Percentiles rank a stretch among this genome's conserved stretches.
These are phyloP conservation scores for Ichthyophthirius multifiliis DNA, from an alignment of 169 alveolate species.

Conservation along the genomic window DNA sequence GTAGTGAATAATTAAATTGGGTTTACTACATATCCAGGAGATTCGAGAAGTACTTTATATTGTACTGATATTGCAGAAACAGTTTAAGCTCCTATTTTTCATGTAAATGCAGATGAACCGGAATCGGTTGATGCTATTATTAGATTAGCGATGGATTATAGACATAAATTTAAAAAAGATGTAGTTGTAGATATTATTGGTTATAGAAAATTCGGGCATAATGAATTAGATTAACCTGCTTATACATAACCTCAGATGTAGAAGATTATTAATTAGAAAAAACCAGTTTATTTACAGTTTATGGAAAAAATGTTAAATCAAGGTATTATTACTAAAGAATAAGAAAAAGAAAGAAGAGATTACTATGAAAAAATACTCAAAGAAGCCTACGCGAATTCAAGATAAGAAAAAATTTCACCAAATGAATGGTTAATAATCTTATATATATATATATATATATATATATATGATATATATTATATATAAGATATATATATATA, in stretches of 20 bases:
- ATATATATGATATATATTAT: too few relatives aligned
- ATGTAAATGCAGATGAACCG: constrained; percentile 94
- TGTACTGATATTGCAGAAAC: constrained; percentile 87
- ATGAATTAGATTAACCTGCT: constrained; percentile 94
- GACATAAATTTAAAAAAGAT: constrained; percentile 87
- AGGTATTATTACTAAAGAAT: constrained; percentile 75
- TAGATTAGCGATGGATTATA: constrained; percentile 89
- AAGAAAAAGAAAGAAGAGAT: constrained; percentile 64
- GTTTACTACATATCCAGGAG: constrained; percentile 93
- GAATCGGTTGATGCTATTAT: constrained; percentile 90
- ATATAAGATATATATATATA: too few relatives aligned
- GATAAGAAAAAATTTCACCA: constrained; percentile 17
- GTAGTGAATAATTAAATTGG: constrained; percentile 95
- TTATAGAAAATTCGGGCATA: constrained; percentile 92
- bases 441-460: too few relatives aligned
- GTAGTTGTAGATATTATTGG: constrained; percentile 91
- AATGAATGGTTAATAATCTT: neutral
- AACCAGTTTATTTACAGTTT: constrained; percentile 78
- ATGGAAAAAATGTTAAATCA: constrained; percentile 75
- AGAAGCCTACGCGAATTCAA: constrained; percentile 78
- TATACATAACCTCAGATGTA: constrained; percentile 94
- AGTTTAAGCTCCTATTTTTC: constrained; percentile 92
- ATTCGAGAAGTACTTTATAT: constrained; percentile 81
- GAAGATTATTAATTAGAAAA: constrained; percentile 78
- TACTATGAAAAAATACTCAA: constrained; percentile 66